Conservation (phyloP, 2,329 filamentous ascomycete species). For the Lecanicillium sp. region DNA sequence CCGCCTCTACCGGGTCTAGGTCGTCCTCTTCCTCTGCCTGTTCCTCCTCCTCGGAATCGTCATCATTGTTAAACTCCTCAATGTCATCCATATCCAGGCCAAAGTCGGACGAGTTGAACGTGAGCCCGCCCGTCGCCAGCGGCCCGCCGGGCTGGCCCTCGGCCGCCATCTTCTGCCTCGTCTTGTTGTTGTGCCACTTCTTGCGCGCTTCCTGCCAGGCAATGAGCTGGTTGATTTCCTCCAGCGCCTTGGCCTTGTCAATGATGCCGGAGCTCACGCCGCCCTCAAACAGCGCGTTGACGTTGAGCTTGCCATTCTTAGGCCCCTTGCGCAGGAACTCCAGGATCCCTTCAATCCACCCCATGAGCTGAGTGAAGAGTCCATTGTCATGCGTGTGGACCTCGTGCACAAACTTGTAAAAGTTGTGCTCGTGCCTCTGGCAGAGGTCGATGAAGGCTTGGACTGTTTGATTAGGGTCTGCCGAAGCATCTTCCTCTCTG, state of each 20-base stretch:
- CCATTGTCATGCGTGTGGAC: slow-evolving; percentile 96
- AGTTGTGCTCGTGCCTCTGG: slow-evolving; percentile 87
- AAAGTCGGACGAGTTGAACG: slow-evolving; percentile 78
- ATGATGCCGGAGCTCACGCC: slow-evolving; percentile 60
- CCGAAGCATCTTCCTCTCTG: slow-evolving; percentile 71
- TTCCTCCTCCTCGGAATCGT: slow-evolving; percentile 54
- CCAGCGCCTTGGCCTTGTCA: slow-evolving; percentile 63
- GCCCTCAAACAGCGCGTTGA: slow-evolving; percentile 87
- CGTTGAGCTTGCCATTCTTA: slow-evolving; percentile 76
- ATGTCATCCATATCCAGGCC: slow-evolving; percentile 82
- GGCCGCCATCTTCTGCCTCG: slow-evolving; percentile 95
- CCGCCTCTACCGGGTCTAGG: slow-evolving; percentile 78
- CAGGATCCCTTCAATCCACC: slow-evolving; percentile 92
- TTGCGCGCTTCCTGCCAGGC: slow-evolving; percentile 92
- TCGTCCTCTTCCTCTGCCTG: slow-evolving; percentile 71
- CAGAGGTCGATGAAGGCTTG: slow-evolving; percentile 97
- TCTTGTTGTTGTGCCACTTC: slow-evolving; percentile 98
- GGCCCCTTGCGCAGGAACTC: slow-evolving; percentile 88
- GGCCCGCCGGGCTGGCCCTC: slow-evolving; percentile 48
- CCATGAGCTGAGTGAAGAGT: slow-evolving; percentile 92
- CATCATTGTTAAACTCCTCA: slow-evolving; percentile 76
- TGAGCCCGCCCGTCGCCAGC: slow-evolving; percentile 44
- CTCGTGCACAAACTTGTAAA: slow-evolving; percentile 98
- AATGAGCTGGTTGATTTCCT: slow-evolving; percentile 80
- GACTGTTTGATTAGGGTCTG: slow-evolving; percentile 96